A percentile compares a stretch with the other conserved stretches of the same genome.
Evolutionary conservation across 1,284 basidiomycete species (phyloP).

Genomic region (Austroboletus novae-zelandiae): DNA sequence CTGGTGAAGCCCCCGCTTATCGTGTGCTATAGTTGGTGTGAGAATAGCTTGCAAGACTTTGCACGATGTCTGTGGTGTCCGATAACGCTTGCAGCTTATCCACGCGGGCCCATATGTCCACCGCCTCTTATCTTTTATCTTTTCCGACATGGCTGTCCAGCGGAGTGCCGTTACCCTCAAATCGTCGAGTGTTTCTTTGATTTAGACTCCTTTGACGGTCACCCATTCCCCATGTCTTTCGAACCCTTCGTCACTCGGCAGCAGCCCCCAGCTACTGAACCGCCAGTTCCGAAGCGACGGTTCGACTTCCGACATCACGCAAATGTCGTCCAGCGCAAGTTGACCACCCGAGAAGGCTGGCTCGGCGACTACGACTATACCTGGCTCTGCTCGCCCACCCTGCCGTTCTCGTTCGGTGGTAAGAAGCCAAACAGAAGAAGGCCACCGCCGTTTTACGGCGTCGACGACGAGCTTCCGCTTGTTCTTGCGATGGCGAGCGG

Average conservation of each 20-base stretch:
- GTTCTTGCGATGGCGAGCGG: conserved; percentile 67
- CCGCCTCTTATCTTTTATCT: too few species aligned
- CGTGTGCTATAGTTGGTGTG: too few species aligned
- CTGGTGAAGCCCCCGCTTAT: too few species aligned
- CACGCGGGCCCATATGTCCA: too few species aligned
- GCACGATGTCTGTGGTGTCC: too few species aligned
- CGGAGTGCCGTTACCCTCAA: too few species aligned
- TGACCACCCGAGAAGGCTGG: conserved; percentile 63
- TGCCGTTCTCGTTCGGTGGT: conserved; percentile 48
- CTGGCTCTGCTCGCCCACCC: conserved; percentile 65
- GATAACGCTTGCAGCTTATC: too few species aligned
- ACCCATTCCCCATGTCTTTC: conserved; percentile 15
- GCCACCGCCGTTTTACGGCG: conserved; percentile 69
- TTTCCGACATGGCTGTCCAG: too few species aligned
- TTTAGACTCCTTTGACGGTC: too few species aligned
- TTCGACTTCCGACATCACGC: conserved; percentile 8
- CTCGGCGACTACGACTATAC: conserved; percentile 65
- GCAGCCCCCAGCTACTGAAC: conserved; percentile 15
- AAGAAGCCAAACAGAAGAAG: conserved; percentile 23
- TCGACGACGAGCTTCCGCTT: conserved; percentile 54
- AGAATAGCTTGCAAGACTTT: too few species aligned
- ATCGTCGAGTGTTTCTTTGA: too few species aligned
- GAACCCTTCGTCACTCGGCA: conserved; percentile 2
- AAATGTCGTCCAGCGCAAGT: conserved; percentile 28
- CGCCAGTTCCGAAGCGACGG: conserved; percentile 3